A percentile compares a stretch with the other conserved stretches of the same genome.
Conservation (phyloP, 1,139 yeast species). For the Suhomyces terraborum region DNA sequence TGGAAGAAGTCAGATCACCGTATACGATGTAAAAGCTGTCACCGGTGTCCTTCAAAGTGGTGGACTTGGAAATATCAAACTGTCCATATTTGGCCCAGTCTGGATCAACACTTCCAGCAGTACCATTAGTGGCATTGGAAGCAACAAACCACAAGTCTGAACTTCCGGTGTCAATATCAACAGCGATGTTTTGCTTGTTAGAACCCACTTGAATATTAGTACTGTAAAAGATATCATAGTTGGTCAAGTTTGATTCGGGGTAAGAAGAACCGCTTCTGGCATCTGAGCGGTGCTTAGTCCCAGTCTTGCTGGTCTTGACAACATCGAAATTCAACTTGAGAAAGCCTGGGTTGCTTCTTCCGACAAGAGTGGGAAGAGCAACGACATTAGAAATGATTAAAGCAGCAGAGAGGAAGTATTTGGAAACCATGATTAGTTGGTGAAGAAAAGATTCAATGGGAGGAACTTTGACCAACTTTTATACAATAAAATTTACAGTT, state of each 20-base stretch:
- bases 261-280: background rate
- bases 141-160: constrained; percentile 24
- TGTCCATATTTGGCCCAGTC: constrained; percentile 16
- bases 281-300: background rate
- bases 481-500: too few relatives aligned
- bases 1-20: constrained; percentile 14
- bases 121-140: constrained; percentile 18
- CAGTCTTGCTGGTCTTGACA: too few relatives aligned
- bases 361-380: too few relatives aligned
- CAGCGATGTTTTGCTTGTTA: constrained; percentile 15
- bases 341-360: constrained; percentile 6
- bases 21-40: constrained; percentile 12
- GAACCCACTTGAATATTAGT: constrained; percentile 19
- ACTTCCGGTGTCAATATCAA: constrained; percentile 25
- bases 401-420: too few relatives aligned
- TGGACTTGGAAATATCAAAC: constrained; percentile 16
- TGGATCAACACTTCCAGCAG: background rate
- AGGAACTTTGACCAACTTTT: too few relatives aligned
- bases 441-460: too few relatives aligned
- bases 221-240: constrained; percentile 17
- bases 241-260: constrained; percentile 15
- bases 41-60: constrained; percentile 7
- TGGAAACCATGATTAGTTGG: too few relatives aligned
- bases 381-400: too few relatives aligned
- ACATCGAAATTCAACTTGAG: constrained; percentile 12